A percentile compares a stretch with the other conserved stretches of the same genome.
Conservation (phyloP, 768 basidiomycete genomes). For the Dictyophora rubrovolvata region DNA sequence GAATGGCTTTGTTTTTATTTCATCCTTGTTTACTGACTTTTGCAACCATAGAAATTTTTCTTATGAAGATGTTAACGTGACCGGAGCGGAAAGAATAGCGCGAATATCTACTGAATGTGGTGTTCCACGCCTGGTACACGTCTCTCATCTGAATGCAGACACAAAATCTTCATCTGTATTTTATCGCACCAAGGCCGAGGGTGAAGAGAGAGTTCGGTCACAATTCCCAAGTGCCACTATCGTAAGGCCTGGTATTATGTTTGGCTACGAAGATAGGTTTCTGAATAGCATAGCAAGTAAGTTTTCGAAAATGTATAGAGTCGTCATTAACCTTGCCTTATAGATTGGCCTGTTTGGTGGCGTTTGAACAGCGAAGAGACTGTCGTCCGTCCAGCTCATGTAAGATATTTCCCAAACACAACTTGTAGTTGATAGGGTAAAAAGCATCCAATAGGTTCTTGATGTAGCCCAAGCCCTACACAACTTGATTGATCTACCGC, state of each 20-base stretch:
- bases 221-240: slow-evolving; percentile 84
- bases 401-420: slow-evolving; percentile 31
- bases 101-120: slow-evolving; percentile 65
- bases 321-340: neutral
- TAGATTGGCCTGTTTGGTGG: slow-evolving; percentile 91
- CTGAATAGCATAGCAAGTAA: slow-evolving; percentile 85
- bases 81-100: slow-evolving; percentile 80
- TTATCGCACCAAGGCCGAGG: slow-evolving; percentile 83
- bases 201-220: slow-evolving; percentile 77
- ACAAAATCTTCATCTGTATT: slow-evolving; percentile 67
- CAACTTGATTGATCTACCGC: slow-evolving; percentile 59
- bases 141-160: slow-evolving; percentile 91
- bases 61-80: slow-evolving; percentile 70
- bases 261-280: slow-evolving; percentile 90
- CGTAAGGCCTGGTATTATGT: slow-evolving; percentile 76
- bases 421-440: neutral
- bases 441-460: slow-evolving; percentile 47
- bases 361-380: slow-evolving; percentile 85
- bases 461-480: slow-evolving; percentile 89
- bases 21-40: slow-evolving; percentile 1
- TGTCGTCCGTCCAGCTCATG: slow-evolving; percentile 84
- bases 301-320: slow-evolving; percentile 20
- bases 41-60: slow-evolving; percentile 67
- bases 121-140: slow-evolving; percentile 80
- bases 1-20: slow-evolving; percentile 15